Base-by-base conservation (phyloP, 1,284 basidiomycete genomes). In the Dichomitus squalens region DNA sequence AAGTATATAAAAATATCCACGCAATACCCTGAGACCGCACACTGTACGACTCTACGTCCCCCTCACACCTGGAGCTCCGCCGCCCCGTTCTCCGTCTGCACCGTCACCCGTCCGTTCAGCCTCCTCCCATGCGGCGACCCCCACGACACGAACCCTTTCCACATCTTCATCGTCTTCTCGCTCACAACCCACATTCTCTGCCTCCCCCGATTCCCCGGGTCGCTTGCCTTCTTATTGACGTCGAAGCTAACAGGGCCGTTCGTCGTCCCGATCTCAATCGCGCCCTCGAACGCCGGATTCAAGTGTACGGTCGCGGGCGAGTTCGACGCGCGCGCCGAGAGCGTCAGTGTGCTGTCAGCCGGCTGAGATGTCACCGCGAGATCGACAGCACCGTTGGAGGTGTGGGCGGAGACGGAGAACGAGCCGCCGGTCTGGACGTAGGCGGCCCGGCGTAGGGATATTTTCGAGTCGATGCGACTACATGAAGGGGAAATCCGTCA, bases 281-380 rank as follows among this genome's bases (percentile, higher is more conserved):
- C 54, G 9, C 80, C 83, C 61, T 84, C 79, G 60, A 72, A 82
- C 6, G 79, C 72, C 20, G 68, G 59, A 35, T 75, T 68, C 3
- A 82, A 70, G 35, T 61, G 41, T 6, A 79, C 72, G 18, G 60
- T 40, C 0, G 74, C 70, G 1, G 62, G 67, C 4, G 68, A 67
- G 18, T 75, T 65, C 8, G 69, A 57, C 14, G 80, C 75, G 12
- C 60, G 52, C 3, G 72, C 76, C 4, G 61, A 51, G 53, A 80
- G 58, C 39, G 58, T 27, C 43, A 81, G 68, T 16, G 63, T 56
- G 31, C 76, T 77, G 51, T 74, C 69, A n/a, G 75, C 55, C 1
- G 83, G 78, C 4, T 73, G 73, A 8, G 65, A 55, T 34, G 63
- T 50, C 53, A 79, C 71, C 11, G 57, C 56, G 8, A 82, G 40